phyloP scores from a whole-genome alignment of 2,329 filamentous ascomycete genomes.

The Xylariaceae sp. region DNA sequence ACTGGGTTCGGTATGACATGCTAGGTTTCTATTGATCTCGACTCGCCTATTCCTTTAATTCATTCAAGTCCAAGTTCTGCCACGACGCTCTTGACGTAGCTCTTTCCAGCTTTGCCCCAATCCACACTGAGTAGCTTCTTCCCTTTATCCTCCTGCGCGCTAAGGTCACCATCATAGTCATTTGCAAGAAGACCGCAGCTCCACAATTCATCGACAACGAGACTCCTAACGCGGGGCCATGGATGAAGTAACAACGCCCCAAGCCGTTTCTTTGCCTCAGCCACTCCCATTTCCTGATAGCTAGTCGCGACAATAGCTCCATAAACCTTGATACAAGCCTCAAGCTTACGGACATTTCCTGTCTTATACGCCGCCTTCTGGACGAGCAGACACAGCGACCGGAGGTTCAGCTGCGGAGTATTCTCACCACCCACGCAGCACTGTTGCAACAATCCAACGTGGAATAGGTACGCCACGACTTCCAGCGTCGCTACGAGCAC shows the following conservation, averaged over 20 bases:
- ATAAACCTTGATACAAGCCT: constrained; percentile 78
- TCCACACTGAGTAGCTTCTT: constrained; percentile 49
- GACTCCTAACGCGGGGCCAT: constrained; percentile 67
- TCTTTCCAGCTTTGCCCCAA: constrained; percentile 53
- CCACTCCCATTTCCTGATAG: constrained; percentile 41
- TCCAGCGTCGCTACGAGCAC: constrained; percentile 73
- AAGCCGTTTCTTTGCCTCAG: constrained; percentile 63
- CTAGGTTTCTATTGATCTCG: too few species aligned
- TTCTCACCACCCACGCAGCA: constrained; percentile 18
- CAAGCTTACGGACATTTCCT: constrained; percentile 74
- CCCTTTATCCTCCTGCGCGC: constrained; percentile 11
- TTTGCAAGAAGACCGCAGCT: constrained; percentile 34
- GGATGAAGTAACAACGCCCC: constrained; percentile 73
- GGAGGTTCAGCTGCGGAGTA: constrained; percentile 40
- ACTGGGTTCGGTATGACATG: too few species aligned
- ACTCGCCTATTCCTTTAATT: background rate
- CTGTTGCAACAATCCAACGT: constrained; percentile 49
- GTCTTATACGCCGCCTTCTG: constrained; percentile 82
- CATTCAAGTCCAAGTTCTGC: constrained; percentile 39
- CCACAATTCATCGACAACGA: constrained; percentile 60
- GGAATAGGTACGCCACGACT: constrained; percentile 71
- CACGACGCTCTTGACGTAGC: constrained; percentile 40
- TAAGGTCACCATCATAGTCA: constrained; percentile 19
- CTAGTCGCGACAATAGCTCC: constrained; percentile 53
- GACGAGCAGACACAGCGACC: constrained; percentile 62